Conservation (phyloP, 768 basidiomycete species). For the Sutorius australiensis region DNA sequence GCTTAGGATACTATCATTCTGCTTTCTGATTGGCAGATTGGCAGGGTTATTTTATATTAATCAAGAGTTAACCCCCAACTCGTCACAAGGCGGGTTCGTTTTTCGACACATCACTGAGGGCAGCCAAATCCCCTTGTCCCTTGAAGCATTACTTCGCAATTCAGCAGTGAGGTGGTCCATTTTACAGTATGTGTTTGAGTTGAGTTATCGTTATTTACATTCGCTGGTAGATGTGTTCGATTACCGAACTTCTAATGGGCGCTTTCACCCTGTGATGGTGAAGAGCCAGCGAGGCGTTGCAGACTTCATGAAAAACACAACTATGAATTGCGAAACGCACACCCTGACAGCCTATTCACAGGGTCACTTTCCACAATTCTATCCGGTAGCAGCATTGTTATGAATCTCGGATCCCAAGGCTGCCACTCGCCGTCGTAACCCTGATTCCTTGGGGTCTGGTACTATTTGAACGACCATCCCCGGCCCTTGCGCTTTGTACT, state of each 20-base stretch:
- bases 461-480: constrained; percentile 6
- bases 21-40: not conserved
- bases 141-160: too few species aligned
- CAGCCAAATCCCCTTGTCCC: not conserved
- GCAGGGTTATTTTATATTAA: not conserved
- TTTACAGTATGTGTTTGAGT: not conserved
- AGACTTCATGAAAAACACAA: constrained; percentile 4
- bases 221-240: not conserved
- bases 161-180: not conserved
- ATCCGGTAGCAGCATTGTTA: not conserved
- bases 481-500: not conserved
- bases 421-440: not conserved
- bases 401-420: constrained; percentile 1
- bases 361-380: not conserved
- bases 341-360: constrained; percentile 1
- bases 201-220: not conserved
- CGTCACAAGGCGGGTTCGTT: not conserved
- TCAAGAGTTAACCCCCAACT: not conserved
- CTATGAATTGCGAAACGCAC: constrained; percentile 1
- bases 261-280: not conserved
- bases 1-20: not conserved
- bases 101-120: too few species aligned
- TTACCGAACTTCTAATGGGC: too few species aligned
- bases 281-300: not conserved
- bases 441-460: not conserved